A percentile compares a stretch with the other conserved stretches of the same genome.
These are phyloP conservation scores for Ascodesmis nigricans DNA, from an alignment of 495 filamentous ascomycete species.

Conservation along the genomic window DNA sequence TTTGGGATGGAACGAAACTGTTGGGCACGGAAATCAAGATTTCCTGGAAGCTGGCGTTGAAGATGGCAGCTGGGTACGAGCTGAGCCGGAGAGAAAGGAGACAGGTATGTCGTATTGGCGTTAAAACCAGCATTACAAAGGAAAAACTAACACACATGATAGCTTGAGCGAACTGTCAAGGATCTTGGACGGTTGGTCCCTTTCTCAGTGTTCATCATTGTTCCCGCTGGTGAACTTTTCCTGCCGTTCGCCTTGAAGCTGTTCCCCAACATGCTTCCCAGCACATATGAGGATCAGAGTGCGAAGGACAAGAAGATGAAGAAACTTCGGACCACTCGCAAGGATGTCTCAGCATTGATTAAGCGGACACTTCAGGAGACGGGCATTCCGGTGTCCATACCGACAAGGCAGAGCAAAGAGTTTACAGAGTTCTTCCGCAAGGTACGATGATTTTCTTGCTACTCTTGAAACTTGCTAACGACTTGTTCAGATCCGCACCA, in stretches of 20 bases:
- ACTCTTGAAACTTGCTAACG: conserved; percentile 1
- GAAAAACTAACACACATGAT: too few species aligned
- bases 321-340: conserved; percentile 62
- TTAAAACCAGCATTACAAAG: conserved; percentile 1
- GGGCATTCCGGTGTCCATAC: conserved; percentile 55
- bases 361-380: conserved; percentile 79
- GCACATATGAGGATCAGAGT: conserved; percentile 85
- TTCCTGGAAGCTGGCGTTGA: conserved; percentile 68
- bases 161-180: conserved; percentile 76
- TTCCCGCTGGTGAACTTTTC: conserved; percentile 90
- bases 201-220: conserved; percentile 90
- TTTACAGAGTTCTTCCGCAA: conserved; percentile 98
- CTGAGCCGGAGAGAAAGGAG: conserved; percentile 79
- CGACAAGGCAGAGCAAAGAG: conserved; percentile 77
- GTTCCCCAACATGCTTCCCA: conserved; percentile 91
- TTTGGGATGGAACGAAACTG: conserved; percentile 99
- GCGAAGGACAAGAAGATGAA: conserved; percentile 72
- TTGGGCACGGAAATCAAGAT: conserved; percentile 83
- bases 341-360: conserved; percentile 84
- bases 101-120: conserved; percentile 32
- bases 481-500: conserved; percentile 35
- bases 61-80: conserved; percentile 97
- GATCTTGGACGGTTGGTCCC: conserved; percentile 85
- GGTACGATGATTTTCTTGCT: conserved; percentile 27
- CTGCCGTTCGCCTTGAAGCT: conserved; percentile 78